These are phyloP conservation scores for Truncatella angustata DNA, from an alignment of 2,329 filamentous ascomycete species.

Conservation along the genomic window DNA sequence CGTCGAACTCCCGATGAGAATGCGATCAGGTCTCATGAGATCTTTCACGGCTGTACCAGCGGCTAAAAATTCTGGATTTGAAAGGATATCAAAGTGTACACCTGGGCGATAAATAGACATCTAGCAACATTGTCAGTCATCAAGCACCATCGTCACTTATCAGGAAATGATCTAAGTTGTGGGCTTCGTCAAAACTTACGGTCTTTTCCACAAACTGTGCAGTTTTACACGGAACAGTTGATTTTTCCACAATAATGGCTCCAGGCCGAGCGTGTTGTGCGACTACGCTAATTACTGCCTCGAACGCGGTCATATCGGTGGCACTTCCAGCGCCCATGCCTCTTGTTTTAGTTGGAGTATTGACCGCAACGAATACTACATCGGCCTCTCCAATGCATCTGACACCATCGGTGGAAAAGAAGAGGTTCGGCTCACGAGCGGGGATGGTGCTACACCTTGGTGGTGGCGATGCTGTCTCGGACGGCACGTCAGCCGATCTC, in stretches of 20 bases:
- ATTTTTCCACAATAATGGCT: neutral
- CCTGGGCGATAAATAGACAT: too few species aligned
- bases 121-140: too few species aligned
- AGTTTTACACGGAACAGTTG: neutral
- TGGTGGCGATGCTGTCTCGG: too few species aligned
- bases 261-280: neutral
- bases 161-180: too few species aligned
- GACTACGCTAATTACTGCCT: neutral
- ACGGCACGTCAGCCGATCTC: too few species aligned
- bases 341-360: slow-evolving; percentile 1
- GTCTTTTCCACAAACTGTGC: neutral
- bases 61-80: slow-evolving; percentile 4
- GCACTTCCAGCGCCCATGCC: neutral
- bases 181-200: neutral
- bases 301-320: neutral
- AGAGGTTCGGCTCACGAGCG: neutral
- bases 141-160: too few species aligned
- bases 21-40: neutral
- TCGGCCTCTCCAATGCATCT: neutral
- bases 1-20: neutral
- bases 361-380: neutral
- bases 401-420: neutral
- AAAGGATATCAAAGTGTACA: neutral
- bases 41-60: neutral
- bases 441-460: too few species aligned